Percentiles rank a stretch among this genome's conserved stretches.
These are phyloP conservation scores for Manihot esculenta DNA, from an alignment of 441 rosid genomes.

Conservation along the genomic window DNA sequence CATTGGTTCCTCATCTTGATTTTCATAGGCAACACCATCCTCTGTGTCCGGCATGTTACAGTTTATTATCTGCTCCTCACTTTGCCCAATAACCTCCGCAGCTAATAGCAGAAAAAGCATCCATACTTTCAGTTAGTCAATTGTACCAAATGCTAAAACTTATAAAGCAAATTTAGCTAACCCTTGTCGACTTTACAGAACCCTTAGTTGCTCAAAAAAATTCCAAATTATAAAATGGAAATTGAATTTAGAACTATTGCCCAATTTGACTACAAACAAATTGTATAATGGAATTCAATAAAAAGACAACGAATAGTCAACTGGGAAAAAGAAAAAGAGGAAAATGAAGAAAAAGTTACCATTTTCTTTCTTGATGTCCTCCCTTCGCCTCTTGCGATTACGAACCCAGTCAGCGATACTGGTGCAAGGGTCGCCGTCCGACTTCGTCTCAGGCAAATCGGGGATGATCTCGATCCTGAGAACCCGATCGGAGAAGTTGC, in stretches of 20 bases:
- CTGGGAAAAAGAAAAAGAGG: no score
- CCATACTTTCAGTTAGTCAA: not conserved
- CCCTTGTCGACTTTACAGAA: not conserved
- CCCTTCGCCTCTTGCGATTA: conserved; percentile 79
- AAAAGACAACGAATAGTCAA: not conserved
- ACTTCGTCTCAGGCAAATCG: conserved; percentile 44
- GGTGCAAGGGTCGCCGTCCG: conserved; percentile 64
- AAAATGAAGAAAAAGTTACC: conserved; percentile 27
- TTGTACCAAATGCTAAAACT: no score
- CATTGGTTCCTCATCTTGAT: conserved; percentile 71
- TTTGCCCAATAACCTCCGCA: conserved; percentile 39
- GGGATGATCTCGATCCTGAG: conserved; percentile 82
- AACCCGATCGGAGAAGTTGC: conserved; percentile 87
- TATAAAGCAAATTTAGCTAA: not conserved
- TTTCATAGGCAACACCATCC: conserved; percentile 70
- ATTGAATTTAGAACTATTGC: not conserved
- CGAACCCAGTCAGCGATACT: conserved; percentile 89
- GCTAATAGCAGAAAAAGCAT: conserved; percentile 40
- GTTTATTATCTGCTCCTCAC: conserved; percentile 70
- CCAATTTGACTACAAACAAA: not conserved
- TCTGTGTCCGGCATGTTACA: conserved; percentile 71
- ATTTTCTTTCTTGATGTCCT: conserved; percentile 63
- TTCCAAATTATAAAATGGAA: not conserved
- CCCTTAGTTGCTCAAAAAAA: not conserved
- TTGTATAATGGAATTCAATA: not conserved